A percentile compares a stretch with the other conserved stretches of the same genome.
phyloP scores from a whole-genome alignment of 2,329 filamentous ascomycete genomes.

The Claviceps pusilla region DNA sequence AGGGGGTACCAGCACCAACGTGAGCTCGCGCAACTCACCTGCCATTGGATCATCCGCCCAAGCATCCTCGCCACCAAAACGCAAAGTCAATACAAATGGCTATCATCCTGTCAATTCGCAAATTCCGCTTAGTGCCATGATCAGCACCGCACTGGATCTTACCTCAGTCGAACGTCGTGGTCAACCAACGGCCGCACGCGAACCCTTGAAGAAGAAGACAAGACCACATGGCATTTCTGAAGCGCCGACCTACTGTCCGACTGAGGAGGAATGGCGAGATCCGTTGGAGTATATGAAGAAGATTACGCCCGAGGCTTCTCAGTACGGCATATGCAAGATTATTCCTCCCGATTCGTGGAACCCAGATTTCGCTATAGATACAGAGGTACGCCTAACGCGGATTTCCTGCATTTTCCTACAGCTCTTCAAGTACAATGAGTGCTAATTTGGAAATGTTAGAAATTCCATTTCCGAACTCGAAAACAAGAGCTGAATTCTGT shows the following conservation, averaged over 20 bases:
- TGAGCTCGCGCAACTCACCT: constrained; percentile 38
- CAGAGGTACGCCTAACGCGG: constrained; percentile 48
- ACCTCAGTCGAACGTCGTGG: constrained; percentile 84
- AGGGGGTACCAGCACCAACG: constrained; percentile 28
- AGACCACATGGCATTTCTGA: constrained; percentile 76
- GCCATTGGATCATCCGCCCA: constrained; percentile 23
- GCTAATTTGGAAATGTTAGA: constrained; percentile 32
- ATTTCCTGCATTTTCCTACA: constrained; percentile 3
- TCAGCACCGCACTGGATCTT: constrained; percentile 57
- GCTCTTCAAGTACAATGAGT: not conserved
- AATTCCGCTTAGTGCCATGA: constrained; percentile 39
- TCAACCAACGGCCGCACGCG: constrained; percentile 60
- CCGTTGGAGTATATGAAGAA: constrained; percentile 88
- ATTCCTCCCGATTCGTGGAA: constrained; percentile 91
- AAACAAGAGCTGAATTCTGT: constrained; percentile 96
- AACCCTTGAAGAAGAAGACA: constrained; percentile 60
- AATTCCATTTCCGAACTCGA: constrained; percentile 90
- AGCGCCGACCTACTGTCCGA: constrained; percentile 80
- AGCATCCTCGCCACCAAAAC: constrained; percentile 31
- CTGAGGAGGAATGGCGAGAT: constrained; percentile 86
- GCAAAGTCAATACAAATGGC: constrained; percentile 38
- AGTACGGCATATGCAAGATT: constrained; percentile 90
- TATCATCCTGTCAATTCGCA: constrained; percentile 36
- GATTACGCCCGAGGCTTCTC: constrained; percentile 69
- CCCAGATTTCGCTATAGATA: constrained; percentile 89